A percentile compares a stretch with the other conserved stretches of the same genome.
These are phyloP conservation scores for Pugionium cornutum DNA, from an alignment of 345 rosid species.

Conservation along the genomic window DNA sequence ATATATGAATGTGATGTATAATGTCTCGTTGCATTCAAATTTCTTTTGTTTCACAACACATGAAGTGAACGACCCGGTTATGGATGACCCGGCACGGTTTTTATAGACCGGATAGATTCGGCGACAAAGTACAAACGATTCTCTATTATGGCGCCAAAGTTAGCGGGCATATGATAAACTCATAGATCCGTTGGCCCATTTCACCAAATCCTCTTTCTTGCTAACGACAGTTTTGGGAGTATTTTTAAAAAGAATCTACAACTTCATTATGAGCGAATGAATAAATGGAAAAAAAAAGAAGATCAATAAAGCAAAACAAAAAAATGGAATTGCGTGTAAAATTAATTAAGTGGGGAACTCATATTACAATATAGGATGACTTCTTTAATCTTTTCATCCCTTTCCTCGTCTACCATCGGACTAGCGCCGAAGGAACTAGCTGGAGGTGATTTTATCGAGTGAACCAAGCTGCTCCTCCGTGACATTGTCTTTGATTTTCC, in stretches of 20 bases:
- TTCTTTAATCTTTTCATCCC: constrained; percentile 38
- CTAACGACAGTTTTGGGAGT: not conserved
- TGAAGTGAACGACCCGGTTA: too few relatives aligned
- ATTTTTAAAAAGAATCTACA: constrained; percentile 1
- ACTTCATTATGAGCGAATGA: not conserved
- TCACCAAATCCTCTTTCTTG: too few relatives aligned
- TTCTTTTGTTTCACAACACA: too few relatives aligned
- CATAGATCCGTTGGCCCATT: not conserved
- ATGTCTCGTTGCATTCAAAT: too few relatives aligned
- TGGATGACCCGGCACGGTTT: constrained; percentile 14
- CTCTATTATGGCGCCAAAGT: not conserved
- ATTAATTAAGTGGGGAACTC: constrained; percentile 32
- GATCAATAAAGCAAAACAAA: not conserved
- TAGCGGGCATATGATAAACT: constrained; percentile 19
- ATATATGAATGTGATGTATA: too few relatives aligned
- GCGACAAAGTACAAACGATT: too few relatives aligned
- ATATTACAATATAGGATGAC: constrained; percentile 41
- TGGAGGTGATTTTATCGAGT: constrained; percentile 32
- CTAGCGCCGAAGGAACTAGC: constrained; percentile 5
- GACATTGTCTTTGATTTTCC: constrained; percentile 13
- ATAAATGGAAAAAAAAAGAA: not conserved
- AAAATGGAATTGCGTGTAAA: not conserved
- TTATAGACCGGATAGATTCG: not conserved
- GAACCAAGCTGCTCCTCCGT: constrained; percentile 27
- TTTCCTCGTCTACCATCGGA: constrained; percentile 30